Conservation (phyloP, 2,329 filamentous ascomycete genomes). For the Beauveria australis region DNA sequence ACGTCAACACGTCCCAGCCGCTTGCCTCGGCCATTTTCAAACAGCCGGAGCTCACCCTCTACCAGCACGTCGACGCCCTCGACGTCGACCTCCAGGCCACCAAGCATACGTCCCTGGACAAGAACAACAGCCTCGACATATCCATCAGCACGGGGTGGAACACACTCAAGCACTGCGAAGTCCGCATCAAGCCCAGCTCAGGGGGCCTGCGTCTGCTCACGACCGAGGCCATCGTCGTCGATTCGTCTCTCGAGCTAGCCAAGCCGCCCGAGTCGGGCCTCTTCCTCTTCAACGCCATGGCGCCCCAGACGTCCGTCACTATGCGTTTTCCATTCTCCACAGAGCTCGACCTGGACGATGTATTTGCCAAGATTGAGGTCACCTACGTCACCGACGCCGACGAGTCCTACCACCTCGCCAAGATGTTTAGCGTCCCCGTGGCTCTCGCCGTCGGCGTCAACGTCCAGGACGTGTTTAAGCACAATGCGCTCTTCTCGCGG, state of each 20-base stretch:
- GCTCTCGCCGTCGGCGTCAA: constrained; percentile 85
- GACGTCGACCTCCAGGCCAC: constrained; percentile 59
- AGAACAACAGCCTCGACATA: constrained; percentile 69
- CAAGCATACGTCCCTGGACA: constrained; percentile 69
- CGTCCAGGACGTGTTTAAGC: constrained; percentile 92
- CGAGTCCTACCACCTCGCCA: constrained; percentile 29
- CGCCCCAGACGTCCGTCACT: constrained; percentile 37
- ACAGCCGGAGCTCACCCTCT: constrained; percentile 60
- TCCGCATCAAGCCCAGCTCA: constrained; percentile 56
- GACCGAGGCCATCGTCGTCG: constrained; percentile 46
- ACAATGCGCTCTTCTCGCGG: constrained; percentile 69
- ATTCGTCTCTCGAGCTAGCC: constrained; percentile 32
- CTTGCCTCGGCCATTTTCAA: constrained; percentile 45
- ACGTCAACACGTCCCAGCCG: constrained; percentile 38
- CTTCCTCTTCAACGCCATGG: constrained; percentile 42
- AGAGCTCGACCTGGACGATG: constrained; percentile 64
- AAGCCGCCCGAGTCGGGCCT: constrained; percentile 46
- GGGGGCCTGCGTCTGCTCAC: constrained; percentile 58
- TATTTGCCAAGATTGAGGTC: constrained; percentile 70
- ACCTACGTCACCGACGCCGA: constrained; percentile 62
- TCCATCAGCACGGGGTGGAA: constrained; percentile 69
- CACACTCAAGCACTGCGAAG: constrained; percentile 47
- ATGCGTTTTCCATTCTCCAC: constrained; percentile 74
- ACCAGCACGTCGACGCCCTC: constrained; percentile 61
- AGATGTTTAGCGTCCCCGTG: constrained; percentile 57